These are phyloP conservation scores for Fusarium oligoseptatum DNA, from an alignment of 2,329 filamentous ascomycete species.

Conservation along the genomic window DNA sequence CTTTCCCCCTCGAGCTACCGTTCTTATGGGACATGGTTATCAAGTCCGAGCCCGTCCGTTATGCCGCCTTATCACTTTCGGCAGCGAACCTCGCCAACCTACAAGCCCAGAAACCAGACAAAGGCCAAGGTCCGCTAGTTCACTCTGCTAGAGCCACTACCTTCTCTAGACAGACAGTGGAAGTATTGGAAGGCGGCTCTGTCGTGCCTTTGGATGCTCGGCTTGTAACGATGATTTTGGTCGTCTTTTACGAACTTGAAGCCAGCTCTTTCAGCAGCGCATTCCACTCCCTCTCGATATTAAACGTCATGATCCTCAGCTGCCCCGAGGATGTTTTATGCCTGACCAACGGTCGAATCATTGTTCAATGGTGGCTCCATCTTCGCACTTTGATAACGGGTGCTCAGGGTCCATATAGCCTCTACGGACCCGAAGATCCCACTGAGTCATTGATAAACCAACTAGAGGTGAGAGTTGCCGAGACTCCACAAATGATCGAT, in stretches of 20 bases:
- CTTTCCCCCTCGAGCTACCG: neutral
- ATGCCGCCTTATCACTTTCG: neutral
- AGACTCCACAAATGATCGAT: neutral
- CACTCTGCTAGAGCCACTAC: neutral
- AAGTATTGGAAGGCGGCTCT: neutral
- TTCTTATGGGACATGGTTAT: neutral
- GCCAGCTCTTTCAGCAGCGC: neutral
- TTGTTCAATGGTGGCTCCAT: neutral
- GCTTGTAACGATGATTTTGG: neutral
- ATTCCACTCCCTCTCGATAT: neutral
- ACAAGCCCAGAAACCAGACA: neutral
- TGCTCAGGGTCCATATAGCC: neutral
- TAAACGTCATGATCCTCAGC: neutral
- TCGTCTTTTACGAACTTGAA: neutral
- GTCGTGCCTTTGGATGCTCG: neutral
- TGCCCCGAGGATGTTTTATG: neutral
- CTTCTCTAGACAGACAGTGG: neutral
- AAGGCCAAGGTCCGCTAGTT: neutral
- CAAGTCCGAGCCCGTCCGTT: neutral
- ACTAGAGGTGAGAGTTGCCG: neutral
- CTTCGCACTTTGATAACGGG: neutral
- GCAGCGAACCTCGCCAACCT: neutral
- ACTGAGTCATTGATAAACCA: neutral
- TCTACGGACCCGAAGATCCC: neutral
- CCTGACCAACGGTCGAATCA: neutral